Percentiles rank a stretch among this genome's conserved stretches.
These are phyloP conservation scores for Closterium sp. DNA, from an alignment of 139 green algal species.

Conservation along the genomic window DNA sequence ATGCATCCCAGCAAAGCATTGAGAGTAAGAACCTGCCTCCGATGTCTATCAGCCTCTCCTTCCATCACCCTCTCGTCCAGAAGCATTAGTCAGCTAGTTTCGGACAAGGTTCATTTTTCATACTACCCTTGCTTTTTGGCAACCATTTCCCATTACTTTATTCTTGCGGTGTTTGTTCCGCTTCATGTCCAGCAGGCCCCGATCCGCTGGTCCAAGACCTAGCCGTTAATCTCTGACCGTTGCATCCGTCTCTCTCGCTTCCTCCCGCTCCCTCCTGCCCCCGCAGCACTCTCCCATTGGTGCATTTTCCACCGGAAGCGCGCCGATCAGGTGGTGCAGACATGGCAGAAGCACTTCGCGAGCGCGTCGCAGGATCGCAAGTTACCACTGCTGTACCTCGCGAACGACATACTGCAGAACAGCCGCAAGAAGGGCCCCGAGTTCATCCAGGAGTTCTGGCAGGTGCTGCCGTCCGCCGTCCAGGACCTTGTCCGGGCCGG, in stretches of 20 bases:
- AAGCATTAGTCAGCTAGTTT: no score
- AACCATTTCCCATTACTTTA: no score
- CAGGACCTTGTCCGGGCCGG: slow-evolving; percentile 14
- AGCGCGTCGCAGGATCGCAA: slow-evolving; percentile 31
- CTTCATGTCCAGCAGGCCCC: not conserved
- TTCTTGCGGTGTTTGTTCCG: no score
- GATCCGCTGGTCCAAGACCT: not conserved
- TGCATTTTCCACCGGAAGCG: slow-evolving; percentile 50
- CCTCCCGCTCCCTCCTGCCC: not conserved
- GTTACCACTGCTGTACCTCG: slow-evolving; percentile 70
- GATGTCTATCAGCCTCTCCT: not conserved
- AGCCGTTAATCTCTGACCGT: not conserved
- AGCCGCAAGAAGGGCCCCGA: slow-evolving; percentile 69
- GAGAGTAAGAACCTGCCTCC: slow-evolving; percentile 49
- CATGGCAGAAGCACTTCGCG: slow-evolving; percentile 40
- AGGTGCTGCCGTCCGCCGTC: slow-evolving; percentile 51
- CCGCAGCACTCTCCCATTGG: slow-evolving; percentile 43
- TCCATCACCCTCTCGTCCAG: no score
- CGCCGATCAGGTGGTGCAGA: slow-evolving; percentile 21
- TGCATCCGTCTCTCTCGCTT: not conserved
- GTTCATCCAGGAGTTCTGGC: slow-evolving; percentile 69
- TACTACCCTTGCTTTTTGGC: not conserved
- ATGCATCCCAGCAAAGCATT: slow-evolving; percentile 64
- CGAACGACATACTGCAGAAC: slow-evolving; percentile 79
- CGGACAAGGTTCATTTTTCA: no score